These are phyloP conservation scores for Myrica gale DNA, from an alignment of 306 rosid genomes.

Conservation along the genomic window DNA sequence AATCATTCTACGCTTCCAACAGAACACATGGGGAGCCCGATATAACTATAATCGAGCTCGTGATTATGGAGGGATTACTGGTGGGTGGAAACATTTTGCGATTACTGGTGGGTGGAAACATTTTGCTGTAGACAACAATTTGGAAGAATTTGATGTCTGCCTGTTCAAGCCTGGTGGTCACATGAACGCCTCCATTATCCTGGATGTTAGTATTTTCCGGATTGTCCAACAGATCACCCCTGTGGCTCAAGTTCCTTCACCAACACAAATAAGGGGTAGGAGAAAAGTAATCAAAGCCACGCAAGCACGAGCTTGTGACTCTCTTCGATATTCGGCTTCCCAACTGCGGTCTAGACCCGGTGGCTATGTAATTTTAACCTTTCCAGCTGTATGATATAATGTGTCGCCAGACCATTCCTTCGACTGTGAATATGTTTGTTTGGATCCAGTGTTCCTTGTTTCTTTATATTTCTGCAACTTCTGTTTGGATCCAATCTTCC, in stretches of 20 bases:
- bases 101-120: slow-evolving; percentile 64
- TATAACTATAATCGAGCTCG: slow-evolving; percentile 35
- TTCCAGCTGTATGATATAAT: too few species aligned
- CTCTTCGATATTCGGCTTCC: background rate
- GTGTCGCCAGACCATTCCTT: too few species aligned
- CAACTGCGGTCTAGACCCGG: background rate
- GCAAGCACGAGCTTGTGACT: background rate
- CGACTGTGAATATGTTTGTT: too few species aligned
- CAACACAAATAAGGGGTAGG: slow-evolving; percentile 23
- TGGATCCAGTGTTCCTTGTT: too few species aligned
- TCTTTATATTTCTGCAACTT: too few species aligned
- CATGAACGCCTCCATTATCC: slow-evolving; percentile 12
- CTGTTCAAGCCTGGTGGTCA: slow-evolving; percentile 44
- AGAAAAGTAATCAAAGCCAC: slow-evolving; percentile 18
- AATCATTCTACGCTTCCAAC: slow-evolving; percentile 40
- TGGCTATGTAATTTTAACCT: too few species aligned
- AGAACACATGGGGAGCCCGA: slow-evolving; percentile 42
- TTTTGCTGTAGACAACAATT: slow-evolving; percentile 55
- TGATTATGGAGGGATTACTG: slow-evolving; percentile 45
- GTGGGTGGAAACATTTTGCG: slow-evolving; percentile 83
- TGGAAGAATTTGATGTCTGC: slow-evolving; percentile 65
- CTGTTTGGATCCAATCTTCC: too few species aligned
- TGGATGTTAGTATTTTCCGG: slow-evolving; percentile 60
- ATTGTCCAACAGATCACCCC: slow-evolving; percentile 48
- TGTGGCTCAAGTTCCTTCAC: slow-evolving; percentile 15